These are phyloP conservation scores for Tardiomyces digboiensis DNA, from an alignment of 1,139 yeast genomes.

Conservation along the genomic window DNA sequence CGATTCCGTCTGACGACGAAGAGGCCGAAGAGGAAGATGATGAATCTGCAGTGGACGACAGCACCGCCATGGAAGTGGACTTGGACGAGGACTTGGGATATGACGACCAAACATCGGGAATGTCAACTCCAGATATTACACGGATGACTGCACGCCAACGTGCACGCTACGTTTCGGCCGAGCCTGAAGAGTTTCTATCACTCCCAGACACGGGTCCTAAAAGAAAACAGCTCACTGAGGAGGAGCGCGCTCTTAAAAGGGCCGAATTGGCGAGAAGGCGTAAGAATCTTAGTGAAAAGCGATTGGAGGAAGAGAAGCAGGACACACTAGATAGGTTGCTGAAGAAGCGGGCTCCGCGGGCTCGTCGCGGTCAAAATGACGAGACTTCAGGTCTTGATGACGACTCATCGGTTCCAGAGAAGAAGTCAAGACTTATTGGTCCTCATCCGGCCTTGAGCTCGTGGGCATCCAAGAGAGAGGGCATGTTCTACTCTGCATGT, in stretches of 20 bases:
- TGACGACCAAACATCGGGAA: conserved; percentile 21
- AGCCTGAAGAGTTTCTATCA: conserved; percentile 17
- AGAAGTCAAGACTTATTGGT: conserved; percentile 13
- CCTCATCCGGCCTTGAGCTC: conserved; percentile 41
- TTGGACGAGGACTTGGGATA: conserved; percentile 6
- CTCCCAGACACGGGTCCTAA: conserved; percentile 17
- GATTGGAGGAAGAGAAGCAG: conserved; percentile 84
- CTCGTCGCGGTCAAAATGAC: conserved; percentile 19
- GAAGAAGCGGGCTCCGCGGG: conserved; percentile 61
- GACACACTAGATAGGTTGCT: conserved; percentile 82
- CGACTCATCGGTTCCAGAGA: conserved; percentile 6
- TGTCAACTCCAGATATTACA: conserved; percentile 24
- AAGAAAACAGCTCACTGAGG: conserved; percentile 59
- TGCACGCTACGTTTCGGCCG: conserved; percentile 8
- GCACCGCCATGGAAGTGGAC: conserved; percentile 11
- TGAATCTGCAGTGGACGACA: conserved; percentile 11
- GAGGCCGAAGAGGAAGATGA: conserved; percentile 10
- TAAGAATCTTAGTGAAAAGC: conserved; percentile 73
- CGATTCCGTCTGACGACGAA: too few species aligned
- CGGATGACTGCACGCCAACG: conserved; percentile 34
- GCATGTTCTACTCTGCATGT: too few species aligned
- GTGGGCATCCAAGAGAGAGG: conserved; percentile 29
- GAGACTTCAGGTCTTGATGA: conserved; percentile 8
- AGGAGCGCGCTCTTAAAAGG: conserved; percentile 69
- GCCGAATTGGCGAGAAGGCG: conserved; percentile 88